Evolutionary conservation across 257 asterid genomes (phyloP), one percentile per base, ranked within the genome.

Genomic region (Solanum appendiculatum): DNA sequence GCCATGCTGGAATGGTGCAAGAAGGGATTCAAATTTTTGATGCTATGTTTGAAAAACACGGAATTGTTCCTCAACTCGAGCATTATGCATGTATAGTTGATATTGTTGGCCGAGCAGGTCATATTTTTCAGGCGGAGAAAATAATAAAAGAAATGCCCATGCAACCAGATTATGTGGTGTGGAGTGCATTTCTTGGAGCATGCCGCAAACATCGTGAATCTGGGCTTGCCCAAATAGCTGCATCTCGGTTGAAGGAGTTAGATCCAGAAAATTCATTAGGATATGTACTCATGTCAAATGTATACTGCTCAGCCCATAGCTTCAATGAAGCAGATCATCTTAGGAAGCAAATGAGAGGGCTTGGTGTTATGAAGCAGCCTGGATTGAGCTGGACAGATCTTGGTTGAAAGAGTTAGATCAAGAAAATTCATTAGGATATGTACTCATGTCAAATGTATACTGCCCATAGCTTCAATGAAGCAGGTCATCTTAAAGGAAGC

Each of bases 111-210:
- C 91, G 98, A 86, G 94, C 98, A 8, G 98, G 99, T 36, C 90
- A 83, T 87, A 60, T 95, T 72, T 46, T 89, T 51, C 93, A 93
- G 88, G 98, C 99, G 27, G 93, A 80, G 88, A 87, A 89, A 73
- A 86, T 94, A 51, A 89, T 94, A 83, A 88, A 73, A 69, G 87
- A 89, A 83, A 93, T 94, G 97, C 94, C 94, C 11, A 91, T 94
- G 91, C 88, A 91, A 84, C 98, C 99, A 11, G 98, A 96, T 91
- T 90, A 80, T 83, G 98, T 96, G 63, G 90, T 94, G 15, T 96
- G 99, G 99, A 93, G 98, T 92, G 93, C 98, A 37, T 92, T 95
- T 73, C 95, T 96, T 69, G 98, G 94, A 86, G 99, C 98, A 8
- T 95, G 99, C 81, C 73, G 95, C 88, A 96, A 95, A 88, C 96